Base-by-base conservation (phyloP, 495 filamentous ascomycete genomes). In the Apiosordaria backusii region DNA sequence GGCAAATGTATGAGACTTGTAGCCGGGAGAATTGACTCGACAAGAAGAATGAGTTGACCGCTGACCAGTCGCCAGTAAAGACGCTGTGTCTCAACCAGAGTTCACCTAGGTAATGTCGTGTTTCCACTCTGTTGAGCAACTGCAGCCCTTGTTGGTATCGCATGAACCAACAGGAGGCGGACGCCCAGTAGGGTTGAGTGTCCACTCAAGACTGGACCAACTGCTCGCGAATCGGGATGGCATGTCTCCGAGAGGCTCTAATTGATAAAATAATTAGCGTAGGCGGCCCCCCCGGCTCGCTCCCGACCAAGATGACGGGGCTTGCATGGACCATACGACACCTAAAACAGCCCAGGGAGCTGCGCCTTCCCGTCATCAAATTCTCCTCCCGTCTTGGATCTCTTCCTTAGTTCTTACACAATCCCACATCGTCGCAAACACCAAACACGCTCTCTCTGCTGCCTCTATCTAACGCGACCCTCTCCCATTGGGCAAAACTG, bases 311-410 rank as follows among this genome's bases (percentile, higher is more conserved):
- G 57, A 26, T 26, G 23, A 25, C 22, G 59, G 59, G 59, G 59
- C 29, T 61, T 61, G 27, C 59, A 29, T 24, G 24, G 21, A 27
- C 59, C 18, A 21, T 45, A 18, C 24, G 21, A 15, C 10, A 40
- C 27, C 59, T 61, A 18, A 61, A 61, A 61, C 59, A 61, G 29
- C 59, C 19, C 18, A n/a, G 21, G 59, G 59, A 61, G n/a, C 63
- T 65, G 53, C 21, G 53, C 18, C 53, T 53, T 45, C 63, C 53
- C 53, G 53, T 59, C 63, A 59, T 65, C 63, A 65, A 61, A 61
- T 19, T 27, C 26, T 45, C 29, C n/a, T 45, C 27, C 21, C 16
- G 53, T n/a, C 58, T 45, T 9, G 16, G 57, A 24, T 27, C 27
- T 59, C 23, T 25, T 18, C 18, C 57, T 59, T 27, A 25, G 21